These are phyloP conservation scores for Cercospora berteroae DNA, from an alignment of 2,329 filamentous ascomycete genomes.

Conservation along the genomic window DNA sequence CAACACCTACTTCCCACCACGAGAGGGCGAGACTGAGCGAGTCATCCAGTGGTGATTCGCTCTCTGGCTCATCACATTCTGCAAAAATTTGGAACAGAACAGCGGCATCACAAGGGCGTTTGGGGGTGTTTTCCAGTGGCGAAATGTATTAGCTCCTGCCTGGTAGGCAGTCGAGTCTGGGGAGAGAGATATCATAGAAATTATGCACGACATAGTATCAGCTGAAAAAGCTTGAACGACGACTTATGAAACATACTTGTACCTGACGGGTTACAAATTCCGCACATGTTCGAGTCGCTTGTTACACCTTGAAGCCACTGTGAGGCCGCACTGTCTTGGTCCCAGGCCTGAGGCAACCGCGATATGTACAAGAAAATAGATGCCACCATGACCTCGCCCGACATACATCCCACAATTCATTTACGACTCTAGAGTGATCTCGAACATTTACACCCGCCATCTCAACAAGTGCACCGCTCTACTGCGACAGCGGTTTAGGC, in stretches of 20 bases:
- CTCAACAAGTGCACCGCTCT: background rate
- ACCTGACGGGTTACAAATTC: no score
- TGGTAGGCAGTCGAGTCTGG: background rate
- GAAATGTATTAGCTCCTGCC: background rate
- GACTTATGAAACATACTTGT: background rate
- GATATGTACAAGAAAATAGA: background rate
- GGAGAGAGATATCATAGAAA: background rate
- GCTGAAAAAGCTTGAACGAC: background rate
- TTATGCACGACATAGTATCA: background rate
- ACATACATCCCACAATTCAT: no score
- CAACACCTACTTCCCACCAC: constrained; percentile 58
- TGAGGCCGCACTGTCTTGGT: no score
- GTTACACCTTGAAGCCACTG: no score
- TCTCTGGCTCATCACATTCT: background rate
- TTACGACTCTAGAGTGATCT: no score
- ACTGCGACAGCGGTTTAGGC: background rate
- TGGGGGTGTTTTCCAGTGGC: background rate
- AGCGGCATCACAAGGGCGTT: background rate
- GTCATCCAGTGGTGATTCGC: constrained; percentile 62
- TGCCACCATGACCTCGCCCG: background rate
- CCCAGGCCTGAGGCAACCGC: background rate
- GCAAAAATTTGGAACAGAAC: background rate
- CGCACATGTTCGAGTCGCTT: background rate
- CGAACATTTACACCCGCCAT: no score
- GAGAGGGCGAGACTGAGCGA: constrained; percentile 44